Percentiles rank a stretch among this genome's conserved stretches.
These are phyloP conservation scores for Geotrichum restrictum DNA, from an alignment of 1,139 yeast genomes.

Conservation along the genomic window DNA sequence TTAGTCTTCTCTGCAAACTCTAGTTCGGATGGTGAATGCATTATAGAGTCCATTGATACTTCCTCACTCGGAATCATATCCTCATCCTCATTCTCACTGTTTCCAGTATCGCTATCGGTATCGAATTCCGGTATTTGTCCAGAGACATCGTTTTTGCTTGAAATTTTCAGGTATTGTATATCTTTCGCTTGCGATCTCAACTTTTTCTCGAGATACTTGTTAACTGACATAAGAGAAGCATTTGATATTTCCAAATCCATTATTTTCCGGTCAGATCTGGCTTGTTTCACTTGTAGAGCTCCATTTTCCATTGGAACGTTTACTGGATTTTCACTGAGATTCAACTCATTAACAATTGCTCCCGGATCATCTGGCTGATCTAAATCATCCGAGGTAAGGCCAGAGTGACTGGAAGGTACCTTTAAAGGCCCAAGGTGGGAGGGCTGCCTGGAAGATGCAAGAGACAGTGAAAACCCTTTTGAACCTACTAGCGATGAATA, in stretches of 20 bases:
- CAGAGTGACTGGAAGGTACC: conserved; percentile 3
- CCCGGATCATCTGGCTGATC: neutral
- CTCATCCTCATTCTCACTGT: conserved; percentile 14
- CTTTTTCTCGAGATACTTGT: conserved; percentile 31
- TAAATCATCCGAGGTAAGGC: neutral
- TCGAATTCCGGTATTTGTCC: neutral
- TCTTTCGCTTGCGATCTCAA: conserved; percentile 27
- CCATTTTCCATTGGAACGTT: no score
- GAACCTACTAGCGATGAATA: conserved; percentile 16
- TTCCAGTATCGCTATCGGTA: conserved; percentile 17
- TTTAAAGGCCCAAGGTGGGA: conserved; percentile 4
- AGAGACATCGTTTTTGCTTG: neutral
- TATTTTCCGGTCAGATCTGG: conserved; percentile 31
- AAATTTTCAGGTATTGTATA: conserved; percentile 21
- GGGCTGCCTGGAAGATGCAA: conserved; percentile 11
- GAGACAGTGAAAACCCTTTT: conserved; percentile 17
- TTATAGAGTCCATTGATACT: conserved; percentile 5
- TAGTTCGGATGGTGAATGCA: conserved; percentile 8
- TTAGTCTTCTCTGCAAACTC: conserved; percentile 23
- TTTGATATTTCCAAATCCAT: conserved; percentile 35
- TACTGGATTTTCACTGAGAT: no score
- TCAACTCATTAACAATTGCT: no score
- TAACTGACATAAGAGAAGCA: conserved; percentile 31
- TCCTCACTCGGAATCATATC: conserved; percentile 7
- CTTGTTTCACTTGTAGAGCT: conserved; percentile 22